phyloP scores from a whole-genome alignment of 176 grass and related monocot genomes.

The Bonia amplexicaulis region DNA sequence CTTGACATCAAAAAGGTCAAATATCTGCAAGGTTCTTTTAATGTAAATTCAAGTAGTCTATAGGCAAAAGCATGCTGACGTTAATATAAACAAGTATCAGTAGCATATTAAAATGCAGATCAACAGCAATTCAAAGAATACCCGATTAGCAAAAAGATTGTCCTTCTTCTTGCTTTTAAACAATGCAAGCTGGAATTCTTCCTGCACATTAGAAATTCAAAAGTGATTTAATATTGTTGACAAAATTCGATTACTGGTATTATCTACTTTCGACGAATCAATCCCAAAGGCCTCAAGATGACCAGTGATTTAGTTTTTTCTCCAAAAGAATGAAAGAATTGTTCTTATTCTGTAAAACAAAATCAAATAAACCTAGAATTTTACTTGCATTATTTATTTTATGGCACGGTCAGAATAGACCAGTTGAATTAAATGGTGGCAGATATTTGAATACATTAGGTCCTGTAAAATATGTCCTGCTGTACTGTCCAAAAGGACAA shows the following conservation, averaged over 20 bases:
- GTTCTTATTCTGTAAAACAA: neutral
- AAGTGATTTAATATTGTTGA: neutral
- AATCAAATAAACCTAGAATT: neutral
- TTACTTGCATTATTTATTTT: neutral
- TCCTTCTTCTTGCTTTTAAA: constrained; percentile 79
- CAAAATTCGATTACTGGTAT: neutral
- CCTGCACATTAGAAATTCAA: constrained; percentile 32
- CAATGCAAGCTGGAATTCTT: constrained; percentile 87
- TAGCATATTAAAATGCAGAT: neutral
- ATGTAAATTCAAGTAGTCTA: constrained; percentile 7
- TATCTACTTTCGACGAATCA: neutral
- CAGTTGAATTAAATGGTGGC: neutral
- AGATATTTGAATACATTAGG: neutral
- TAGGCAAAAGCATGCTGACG: neutral
- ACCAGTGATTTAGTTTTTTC: neutral
- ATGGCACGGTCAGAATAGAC: neutral
- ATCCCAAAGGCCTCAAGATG: neutral
- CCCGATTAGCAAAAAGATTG: constrained; percentile 79
- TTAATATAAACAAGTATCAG: neutral
- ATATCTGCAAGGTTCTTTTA: constrained; percentile 52
- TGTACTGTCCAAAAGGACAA: neutral
- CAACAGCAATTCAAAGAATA: neutral
- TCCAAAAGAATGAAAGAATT: neutral
- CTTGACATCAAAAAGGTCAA: constrained; percentile 82
- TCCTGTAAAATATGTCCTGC: neutral